These are phyloP conservation scores for Neofusicoccum sp. DNA, from an alignment of 2,329 filamentous ascomycete species.

Conservation along the genomic window DNA sequence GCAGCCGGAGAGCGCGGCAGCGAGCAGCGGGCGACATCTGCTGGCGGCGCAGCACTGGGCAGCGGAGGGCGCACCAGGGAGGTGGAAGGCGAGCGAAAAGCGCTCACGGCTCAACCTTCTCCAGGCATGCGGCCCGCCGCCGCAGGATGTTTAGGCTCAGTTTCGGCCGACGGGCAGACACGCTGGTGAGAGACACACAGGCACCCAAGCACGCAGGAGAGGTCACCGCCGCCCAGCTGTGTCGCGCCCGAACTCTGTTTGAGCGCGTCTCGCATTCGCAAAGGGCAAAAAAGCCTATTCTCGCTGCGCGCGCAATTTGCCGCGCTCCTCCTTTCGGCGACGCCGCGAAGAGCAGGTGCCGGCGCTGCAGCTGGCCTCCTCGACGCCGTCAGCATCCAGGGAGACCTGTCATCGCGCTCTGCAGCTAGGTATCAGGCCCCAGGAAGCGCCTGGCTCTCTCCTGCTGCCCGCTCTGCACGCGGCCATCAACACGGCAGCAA, in stretches of 20 bases:
- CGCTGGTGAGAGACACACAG: too few species aligned
- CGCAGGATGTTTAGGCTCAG: too few species aligned
- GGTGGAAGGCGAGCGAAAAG: background rate
- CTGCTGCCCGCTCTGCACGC: background rate
- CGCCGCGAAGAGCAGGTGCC: background rate
- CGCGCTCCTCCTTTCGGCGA: background rate
- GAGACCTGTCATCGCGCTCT: background rate
- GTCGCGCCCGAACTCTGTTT: background rate
- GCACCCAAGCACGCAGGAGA: too few species aligned
- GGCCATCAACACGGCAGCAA: background rate
- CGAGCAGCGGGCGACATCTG: background rate
- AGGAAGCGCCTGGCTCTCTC: background rate
- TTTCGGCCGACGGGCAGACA: too few species aligned
- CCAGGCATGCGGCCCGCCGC: too few species aligned
- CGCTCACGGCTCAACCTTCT: background rate
- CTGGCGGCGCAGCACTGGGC: background rate
- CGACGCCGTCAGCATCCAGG: background rate
- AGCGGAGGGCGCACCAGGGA: background rate
- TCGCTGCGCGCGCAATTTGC: background rate
- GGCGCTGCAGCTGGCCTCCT: background rate
- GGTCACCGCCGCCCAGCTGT: too few species aligned
- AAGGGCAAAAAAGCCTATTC: background rate
- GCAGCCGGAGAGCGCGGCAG: background rate
- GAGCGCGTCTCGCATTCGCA: background rate
- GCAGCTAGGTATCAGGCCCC: constrained; percentile 3